Evolutionary conservation across 768 basidiomycete genomes (phyloP), one percentile per base, ranked within the genome.

Genomic region (Termitomyces sp.): DNA sequence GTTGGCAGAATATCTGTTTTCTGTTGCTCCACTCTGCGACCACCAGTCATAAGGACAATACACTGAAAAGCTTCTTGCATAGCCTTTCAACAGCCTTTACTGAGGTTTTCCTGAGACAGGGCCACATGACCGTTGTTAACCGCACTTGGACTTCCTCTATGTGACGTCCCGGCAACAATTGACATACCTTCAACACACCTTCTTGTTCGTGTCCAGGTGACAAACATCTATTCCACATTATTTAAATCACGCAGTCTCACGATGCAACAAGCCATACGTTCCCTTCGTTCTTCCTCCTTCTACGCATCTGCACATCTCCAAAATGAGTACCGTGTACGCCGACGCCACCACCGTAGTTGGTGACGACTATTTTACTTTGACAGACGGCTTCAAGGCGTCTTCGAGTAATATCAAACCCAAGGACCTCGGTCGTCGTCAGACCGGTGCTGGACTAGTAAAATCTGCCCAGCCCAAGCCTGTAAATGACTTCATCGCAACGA

Each of bases 291-390:
- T 12, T 44, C 19, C 41, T 31, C 37, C 42, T 47, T 53, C 17
- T 31, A 23, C 14, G 5, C 12, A 23, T 23, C 9, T 33, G 41
- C 44, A 26, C 23, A 31, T 49, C 37, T 59, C 41, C 40, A 66
- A 60, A 48, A 73, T 73, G 71, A 61, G 69, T 8, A 71, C 73
- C 28, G 74, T 71, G 60, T 66, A 76, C 53, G 74, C 65, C 55
- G 83, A 83, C 54, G 71, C 71, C 42, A 57, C 67, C 7, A 71
- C 73, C 26, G 73, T 71, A 60, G 63, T 77, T 51, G 73, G 66
- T 53, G 82, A 82, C 50, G 70, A 71, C 48, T 67, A 70, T 31
- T 81, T 79, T 11, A 71, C 79, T 33, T 81, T 80, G 10, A 71
- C 79, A 47, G 73, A 81, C 46, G 53, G 49, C 45, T 52, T 31